Evolutionary conservation across 2,329 filamentous ascomycete genomes (phyloP).

Genomic region (Lachnellula occidentalis): DNA sequence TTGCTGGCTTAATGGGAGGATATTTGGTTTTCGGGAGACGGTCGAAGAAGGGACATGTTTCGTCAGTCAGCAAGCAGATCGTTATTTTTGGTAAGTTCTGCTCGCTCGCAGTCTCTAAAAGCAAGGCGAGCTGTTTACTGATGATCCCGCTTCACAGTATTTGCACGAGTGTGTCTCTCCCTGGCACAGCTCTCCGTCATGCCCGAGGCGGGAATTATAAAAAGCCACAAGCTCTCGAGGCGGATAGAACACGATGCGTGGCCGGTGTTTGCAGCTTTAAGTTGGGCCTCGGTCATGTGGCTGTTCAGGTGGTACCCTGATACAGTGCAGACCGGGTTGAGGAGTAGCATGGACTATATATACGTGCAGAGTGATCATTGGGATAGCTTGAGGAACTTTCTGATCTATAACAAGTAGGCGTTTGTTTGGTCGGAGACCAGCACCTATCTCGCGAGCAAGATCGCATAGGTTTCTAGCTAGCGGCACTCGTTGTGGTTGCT

Average conservation of each 20-base stretch:
- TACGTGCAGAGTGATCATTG: constrained; percentile 85
- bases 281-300: constrained; percentile 94
- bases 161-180: constrained; percentile 82
- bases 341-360: constrained; percentile 97
- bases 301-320: constrained; percentile 89
- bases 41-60: constrained; percentile 61
- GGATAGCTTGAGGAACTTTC: constrained; percentile 77
- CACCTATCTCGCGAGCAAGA: too few species aligned
- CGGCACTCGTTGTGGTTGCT: too few species aligned
- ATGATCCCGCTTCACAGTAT: constrained; percentile 50
- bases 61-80: constrained; percentile 89
- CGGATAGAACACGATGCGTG: constrained; percentile 68
- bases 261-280: constrained; percentile 85
- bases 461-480: too few species aligned
- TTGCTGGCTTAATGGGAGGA: constrained; percentile 82
- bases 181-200: constrained; percentile 79
- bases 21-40: constrained; percentile 83
- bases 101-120: background rate
- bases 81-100: constrained; percentile 64
- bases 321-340: constrained; percentile 82
- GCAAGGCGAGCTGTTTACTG: background rate
- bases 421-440: background rate
- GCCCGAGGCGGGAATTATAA: constrained; percentile 46
- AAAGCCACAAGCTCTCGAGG: constrained; percentile 39
- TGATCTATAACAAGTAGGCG: constrained; percentile 71